Base-by-base conservation (phyloP, 768 basidiomycete genomes). In the Leucocoprinus birnbaumii region DNA sequence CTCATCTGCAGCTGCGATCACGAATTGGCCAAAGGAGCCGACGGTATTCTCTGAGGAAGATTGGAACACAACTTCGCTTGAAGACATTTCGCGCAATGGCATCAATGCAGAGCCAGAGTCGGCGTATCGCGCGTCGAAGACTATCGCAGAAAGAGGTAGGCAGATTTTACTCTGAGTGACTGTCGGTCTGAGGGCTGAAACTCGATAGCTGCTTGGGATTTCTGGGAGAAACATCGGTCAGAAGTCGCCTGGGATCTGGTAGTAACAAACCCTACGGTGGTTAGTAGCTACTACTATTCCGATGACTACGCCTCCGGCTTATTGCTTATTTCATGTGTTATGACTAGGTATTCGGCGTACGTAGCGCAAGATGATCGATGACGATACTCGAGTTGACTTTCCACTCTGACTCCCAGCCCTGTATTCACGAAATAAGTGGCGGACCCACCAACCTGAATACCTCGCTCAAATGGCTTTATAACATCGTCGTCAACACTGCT, bases 81-180 rank as follows among this genome's bases (percentile, higher is more conserved):
- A 69, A 46, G 69, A 72, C 10, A 73, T 81, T 16, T 70, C 78
- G 52, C 71, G 79, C 55, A 68, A 80, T 44, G 86, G 85, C 0
- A 65, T 68, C 16, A 71, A 76, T 1, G 80, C 80, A 0, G 53
- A 65, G 0, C 55, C 58, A 0, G 56, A 64, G 14, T 57, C 66
- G n/a, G 82, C 78, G 59, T 90, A 90, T 63, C 61, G 73, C 19
- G 82, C 85, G 2, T 81, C 80, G n/a, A 90, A 91, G 71, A 76
- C 74, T 1, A 70, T 87, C 1, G 84, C 86, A 0, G 89, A 91
- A 67, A 73, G 71, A 68, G 75, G 83, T 79, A n/a, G 6, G 13
- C 38, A n/a, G 42, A 5, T 11, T 31, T 31, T 31, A 5, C 31
- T 5, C 31, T 31, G 5, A 11, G 1, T 1, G 19, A 6, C 34